Evolutionary conservation across 805 yeast species (phyloP).

Genomic region (Starmerella bombi): DNA sequence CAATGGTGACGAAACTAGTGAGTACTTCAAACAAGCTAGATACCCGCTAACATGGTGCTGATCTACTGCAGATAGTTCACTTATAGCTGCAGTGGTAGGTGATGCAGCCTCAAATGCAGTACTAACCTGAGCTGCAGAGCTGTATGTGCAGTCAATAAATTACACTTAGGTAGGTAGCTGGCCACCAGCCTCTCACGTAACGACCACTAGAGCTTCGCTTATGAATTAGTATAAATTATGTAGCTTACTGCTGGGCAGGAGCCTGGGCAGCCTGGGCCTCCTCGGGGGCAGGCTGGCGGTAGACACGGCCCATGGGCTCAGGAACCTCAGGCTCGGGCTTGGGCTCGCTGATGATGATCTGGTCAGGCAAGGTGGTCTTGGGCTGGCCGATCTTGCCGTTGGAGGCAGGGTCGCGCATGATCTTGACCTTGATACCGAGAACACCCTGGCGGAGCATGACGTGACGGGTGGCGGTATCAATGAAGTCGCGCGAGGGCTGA

Average conservation of each 20-base stretch:
- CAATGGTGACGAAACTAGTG: too few relatives aligned
- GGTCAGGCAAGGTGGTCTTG: constrained; percentile 71
- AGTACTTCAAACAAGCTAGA: too few relatives aligned
- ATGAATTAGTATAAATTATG: constrained; percentile 7
- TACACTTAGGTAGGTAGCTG: too few relatives aligned
- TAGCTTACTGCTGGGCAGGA: constrained; percentile 6
- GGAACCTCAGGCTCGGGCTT: constrained; percentile 56
- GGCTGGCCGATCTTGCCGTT: constrained; percentile 30
- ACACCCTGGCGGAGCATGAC: constrained; percentile 99
- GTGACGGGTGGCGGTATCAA: constrained; percentile 98
- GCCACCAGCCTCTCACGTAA: too few relatives aligned
- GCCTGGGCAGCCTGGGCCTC: constrained; percentile 13
- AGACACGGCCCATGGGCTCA: constrained; percentile 71
- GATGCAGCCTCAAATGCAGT: too few relatives aligned
- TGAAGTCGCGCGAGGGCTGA: constrained; percentile 98
- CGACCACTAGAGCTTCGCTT: too few relatives aligned
- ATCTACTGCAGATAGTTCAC: too few relatives aligned
- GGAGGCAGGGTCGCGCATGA: constrained; percentile 89
- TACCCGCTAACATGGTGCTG: too few relatives aligned
- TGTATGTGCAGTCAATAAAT: too few relatives aligned
- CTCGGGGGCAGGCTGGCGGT: constrained; percentile 28
- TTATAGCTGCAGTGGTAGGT: too few relatives aligned
- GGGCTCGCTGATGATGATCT: constrained; percentile 83
- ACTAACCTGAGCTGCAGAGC: too few relatives aligned
- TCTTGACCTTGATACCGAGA: constrained; percentile 97